Evolutionary conservation across 2,329 filamentous ascomycete species (phyloP), one percentile per base, ranked within the genome.

Genomic region (Calonectria leucothoes): DNA sequence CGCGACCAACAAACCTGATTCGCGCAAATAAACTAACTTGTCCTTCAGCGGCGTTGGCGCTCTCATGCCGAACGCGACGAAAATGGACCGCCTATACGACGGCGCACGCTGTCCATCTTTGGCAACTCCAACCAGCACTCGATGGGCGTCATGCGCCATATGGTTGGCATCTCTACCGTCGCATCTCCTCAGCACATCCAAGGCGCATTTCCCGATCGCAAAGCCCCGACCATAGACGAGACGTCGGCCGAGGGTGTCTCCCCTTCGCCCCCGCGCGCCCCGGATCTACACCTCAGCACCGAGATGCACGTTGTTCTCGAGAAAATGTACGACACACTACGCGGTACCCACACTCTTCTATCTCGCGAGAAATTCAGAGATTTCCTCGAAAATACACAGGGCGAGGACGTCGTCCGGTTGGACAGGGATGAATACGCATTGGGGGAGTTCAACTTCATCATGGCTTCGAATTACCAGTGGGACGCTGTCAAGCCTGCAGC

Each of bases 361-460:
- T 81, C 84, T 2, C 79, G 66, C 51, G 83, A 84, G 10, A 83
- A 83, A 37, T 87, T 92, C 68, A 78, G 82, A 35, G 77, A 78
- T 6, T 93, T 92, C 80, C 81, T 93, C n/a, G 82, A 84, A 42
- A 79, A 82, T 1, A 84, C 84, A 1, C 91, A 93, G 77, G 86
- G 87, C 37, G 88, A 90, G 69, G 63, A 74, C 15, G 73, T 78
- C 6, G 77, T 84, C 5, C 75, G 80, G 6, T 79, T 87, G 15
- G 78, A 83, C 20, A 83, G 86, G 51, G 84, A 88, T 5, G 78
- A 78, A 2, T 91, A 89, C 79, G 82, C 76, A 4, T 83, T 87
- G 20, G 85, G 86, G 51, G 86, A 90, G 42, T 92, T 92, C 72
- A 84, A 90, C 29, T 87, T 85, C 75, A 81, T 85, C 25, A 90